These are phyloP conservation scores for Lepraria neglecta DNA, from an alignment of 495 filamentous ascomycete species.

Conservation along the genomic window DNA sequence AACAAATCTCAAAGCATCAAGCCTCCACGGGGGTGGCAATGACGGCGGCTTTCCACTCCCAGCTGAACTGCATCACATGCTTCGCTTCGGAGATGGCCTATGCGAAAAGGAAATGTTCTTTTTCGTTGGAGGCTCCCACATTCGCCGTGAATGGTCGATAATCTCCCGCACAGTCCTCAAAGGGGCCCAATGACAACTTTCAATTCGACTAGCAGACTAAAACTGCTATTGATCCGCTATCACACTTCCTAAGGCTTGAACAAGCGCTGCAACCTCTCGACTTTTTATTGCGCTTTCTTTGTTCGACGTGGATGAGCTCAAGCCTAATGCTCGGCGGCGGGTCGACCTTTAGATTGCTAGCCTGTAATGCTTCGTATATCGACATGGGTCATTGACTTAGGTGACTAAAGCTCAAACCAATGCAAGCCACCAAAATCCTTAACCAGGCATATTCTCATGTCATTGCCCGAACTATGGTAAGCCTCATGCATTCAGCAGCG, in stretches of 20 bases:
- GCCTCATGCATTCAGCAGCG: neutral
- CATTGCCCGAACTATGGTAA: conserved; percentile 14
- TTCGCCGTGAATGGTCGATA: neutral
- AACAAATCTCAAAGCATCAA: too few relatives aligned
- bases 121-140: neutral
- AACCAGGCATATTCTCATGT: conserved; percentile 16
- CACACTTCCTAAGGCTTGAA: neutral
- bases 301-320: neutral
- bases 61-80: neutral
- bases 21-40: neutral
- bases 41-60: neutral
- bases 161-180: conserved; percentile 4
- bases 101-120: neutral
- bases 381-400: conserved; percentile 16
- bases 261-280: neutral
- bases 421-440: conserved; percentile 19
- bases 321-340: conserved; percentile 1
- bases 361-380: conserved; percentile 2
- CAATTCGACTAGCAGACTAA: neutral
- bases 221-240: conserved; percentile 6
- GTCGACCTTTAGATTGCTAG: neutral
- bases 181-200: neutral
- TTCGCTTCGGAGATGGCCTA: conserved; percentile 12
- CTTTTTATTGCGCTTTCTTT: too few relatives aligned
- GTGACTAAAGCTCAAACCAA: conserved; percentile 14